Evolutionary conservation across 306 rosid species (phyloP).

Genomic region (Senna siamea): DNA sequence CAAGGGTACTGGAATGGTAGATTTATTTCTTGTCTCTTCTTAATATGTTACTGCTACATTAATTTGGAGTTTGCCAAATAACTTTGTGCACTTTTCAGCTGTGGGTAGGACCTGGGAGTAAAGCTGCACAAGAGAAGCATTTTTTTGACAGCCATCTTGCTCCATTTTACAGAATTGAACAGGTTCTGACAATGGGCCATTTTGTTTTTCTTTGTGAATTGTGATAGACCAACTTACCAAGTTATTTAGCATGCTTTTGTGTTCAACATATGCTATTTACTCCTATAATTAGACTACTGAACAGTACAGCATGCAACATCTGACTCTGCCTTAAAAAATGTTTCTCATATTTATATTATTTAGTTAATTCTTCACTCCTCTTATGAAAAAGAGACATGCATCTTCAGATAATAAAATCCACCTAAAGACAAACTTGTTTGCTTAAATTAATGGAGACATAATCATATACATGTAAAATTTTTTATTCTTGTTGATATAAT

Average conservation of each 20-base stretch:
- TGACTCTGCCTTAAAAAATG: conserved; percentile 16
- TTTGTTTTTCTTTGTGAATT: conserved; percentile 1
- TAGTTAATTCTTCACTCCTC: conserved; percentile 28
- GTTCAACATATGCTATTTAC: not conserved
- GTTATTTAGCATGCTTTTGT: conserved; percentile 16
- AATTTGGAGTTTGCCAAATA: conserved; percentile 28
- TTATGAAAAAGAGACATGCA: not conserved
- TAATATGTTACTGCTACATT: conserved; percentile 18
- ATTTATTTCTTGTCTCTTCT: conserved; percentile 11
- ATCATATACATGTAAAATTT: conserved; percentile 21
- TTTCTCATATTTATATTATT: conserved; percentile 24
- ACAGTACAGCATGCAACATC: conserved; percentile 14
- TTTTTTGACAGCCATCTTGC: conserved; percentile 91
- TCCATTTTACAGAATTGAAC: conserved; percentile 98
- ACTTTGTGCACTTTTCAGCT: conserved; percentile 65
- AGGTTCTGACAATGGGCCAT: conserved; percentile 54
- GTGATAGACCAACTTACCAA: conserved; percentile 21
- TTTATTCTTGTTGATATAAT: conserved; percentile 26
- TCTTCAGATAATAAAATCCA: conserved; percentile 27
- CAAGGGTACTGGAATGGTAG: conserved; percentile 24
- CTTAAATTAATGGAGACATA: conserved; percentile 20
- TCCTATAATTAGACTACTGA: not conserved
- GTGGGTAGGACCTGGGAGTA: conserved; percentile 99
- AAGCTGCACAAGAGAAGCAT: conserved; percentile 87
- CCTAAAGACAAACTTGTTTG: conserved; percentile 12